Evolutionary conservation across 2,329 filamentous ascomycete genomes (phyloP).

Genomic region (Beauveria pseudobassiana): DNA sequence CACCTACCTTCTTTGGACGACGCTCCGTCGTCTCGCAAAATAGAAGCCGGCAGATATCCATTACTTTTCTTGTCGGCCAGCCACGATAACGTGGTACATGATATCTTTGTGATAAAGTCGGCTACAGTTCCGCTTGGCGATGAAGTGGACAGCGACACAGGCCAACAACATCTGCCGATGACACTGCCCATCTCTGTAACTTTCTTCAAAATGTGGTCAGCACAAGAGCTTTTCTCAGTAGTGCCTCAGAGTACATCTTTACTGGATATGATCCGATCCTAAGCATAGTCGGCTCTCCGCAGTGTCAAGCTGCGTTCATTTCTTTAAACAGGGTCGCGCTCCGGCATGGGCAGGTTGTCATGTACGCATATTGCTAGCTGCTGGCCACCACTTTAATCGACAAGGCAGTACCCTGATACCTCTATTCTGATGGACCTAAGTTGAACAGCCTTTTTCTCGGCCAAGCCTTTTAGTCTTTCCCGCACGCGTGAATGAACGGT

Average conservation of each 20-base stretch:
- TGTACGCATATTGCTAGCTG: not conserved
- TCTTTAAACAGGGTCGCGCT: not conserved
- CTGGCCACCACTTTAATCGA: not conserved
- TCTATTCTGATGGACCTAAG: not conserved
- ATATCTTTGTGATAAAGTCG: not conserved
- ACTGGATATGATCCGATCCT: no score
- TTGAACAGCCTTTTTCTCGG: not conserved
- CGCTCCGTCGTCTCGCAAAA: not conserved
- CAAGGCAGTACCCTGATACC: not conserved
- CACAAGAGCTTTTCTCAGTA: not conserved
- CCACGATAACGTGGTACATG: not conserved
- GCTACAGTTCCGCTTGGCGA: not conserved
- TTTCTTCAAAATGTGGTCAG: not conserved
- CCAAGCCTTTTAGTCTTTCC: not conserved
- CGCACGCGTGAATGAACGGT: not conserved
- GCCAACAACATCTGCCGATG: not conserved
- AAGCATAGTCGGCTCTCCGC: not conserved
- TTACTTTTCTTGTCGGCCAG: not conserved
- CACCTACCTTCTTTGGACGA: conserved; percentile 6
- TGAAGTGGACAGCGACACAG: not conserved
- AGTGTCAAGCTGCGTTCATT: not conserved
- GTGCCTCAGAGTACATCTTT: not conserved
- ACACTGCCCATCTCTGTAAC: not conserved
- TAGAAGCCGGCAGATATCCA: not conserved
- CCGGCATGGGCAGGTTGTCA: not conserved